These are phyloP conservation scores for Penicillium sp. DNA, from an alignment of 2,329 filamentous ascomycete genomes.

Conservation along the genomic window DNA sequence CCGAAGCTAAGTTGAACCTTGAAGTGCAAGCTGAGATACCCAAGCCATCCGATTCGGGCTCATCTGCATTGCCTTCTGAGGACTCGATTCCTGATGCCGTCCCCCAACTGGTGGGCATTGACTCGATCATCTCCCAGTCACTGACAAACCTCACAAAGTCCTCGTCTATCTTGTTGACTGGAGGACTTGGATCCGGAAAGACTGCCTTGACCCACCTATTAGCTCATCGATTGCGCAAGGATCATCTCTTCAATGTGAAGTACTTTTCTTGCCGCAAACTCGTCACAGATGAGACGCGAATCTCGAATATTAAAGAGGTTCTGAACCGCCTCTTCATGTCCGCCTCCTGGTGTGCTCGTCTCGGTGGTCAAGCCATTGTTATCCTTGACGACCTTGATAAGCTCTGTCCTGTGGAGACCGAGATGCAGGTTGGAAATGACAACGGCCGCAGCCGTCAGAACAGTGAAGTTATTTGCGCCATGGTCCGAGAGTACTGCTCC, in stretches of 20 bases:
- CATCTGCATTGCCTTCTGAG: constrained; percentile 54
- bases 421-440: constrained; percentile 90
- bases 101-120: constrained; percentile 80
- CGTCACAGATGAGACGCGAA: constrained; percentile 86
- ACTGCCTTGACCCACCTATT: constrained; percentile 78
- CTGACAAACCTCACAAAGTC: constrained; percentile 78
- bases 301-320: constrained; percentile 89
- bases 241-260: constrained; percentile 78
- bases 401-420: constrained; percentile 90
- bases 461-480: constrained; percentile 83
- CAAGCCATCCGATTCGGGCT: constrained; percentile 61
- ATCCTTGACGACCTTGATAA: constrained; percentile 93
- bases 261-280: constrained; percentile 88
- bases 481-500: constrained; percentile 83
- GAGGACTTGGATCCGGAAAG: constrained; percentile 89
- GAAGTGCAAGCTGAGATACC: constrained; percentile 78
- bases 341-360: constrained; percentile 87
- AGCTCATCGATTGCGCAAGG: constrained; percentile 72
- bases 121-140: constrained; percentile 74
- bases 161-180: constrained; percentile 88
- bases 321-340: constrained; percentile 83
- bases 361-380: constrained; percentile 82
- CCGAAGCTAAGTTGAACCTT: constrained; percentile 74
- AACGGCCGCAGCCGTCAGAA: constrained; percentile 92
- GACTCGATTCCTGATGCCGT: constrained; percentile 61